These are phyloP conservation scores for Yamadazyma mexicana DNA, from an alignment of 1,139 yeast species.

Conservation along the genomic window DNA sequence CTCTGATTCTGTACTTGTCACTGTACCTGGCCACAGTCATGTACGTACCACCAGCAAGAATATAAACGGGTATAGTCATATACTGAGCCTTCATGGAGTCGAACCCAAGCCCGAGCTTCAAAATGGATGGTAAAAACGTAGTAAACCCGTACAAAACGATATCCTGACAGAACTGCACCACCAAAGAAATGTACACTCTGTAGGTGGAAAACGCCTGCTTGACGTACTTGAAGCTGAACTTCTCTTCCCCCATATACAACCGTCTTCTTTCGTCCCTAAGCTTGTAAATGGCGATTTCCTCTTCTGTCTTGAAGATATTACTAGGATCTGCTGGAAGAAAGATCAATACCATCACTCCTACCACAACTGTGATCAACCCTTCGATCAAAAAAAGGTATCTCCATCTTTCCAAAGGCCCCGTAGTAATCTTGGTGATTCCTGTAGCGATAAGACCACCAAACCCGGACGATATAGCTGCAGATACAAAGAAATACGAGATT, in stretches of 20 bases:
- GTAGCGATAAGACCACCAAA: constrained; percentile 43
- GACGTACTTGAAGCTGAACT: constrained; percentile 18
- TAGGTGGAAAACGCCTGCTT: constrained; percentile 34
- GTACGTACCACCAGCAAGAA: constrained; percentile 40
- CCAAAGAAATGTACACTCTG: constrained; percentile 37
- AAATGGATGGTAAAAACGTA: constrained; percentile 48
- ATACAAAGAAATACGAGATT: constrained; percentile 38
- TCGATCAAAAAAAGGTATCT: constrained; percentile 33
- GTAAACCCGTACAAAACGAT: constrained; percentile 47
- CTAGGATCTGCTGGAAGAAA: constrained; percentile 21
- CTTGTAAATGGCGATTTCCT: constrained; percentile 24
- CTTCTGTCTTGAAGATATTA: constrained; percentile 17
- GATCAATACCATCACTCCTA: constrained; percentile 27
- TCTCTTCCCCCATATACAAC: constrained; percentile 25
- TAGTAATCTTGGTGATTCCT: constrained; percentile 37
- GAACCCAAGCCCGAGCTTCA: constrained; percentile 43
- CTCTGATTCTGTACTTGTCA: constrained; percentile 27
- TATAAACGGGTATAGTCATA: constrained; percentile 19
- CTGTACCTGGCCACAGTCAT: constrained; percentile 37
- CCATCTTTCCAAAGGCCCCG: constrained; percentile 23
- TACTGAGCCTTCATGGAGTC: constrained; percentile 44
- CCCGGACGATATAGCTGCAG: constrained; percentile 41
- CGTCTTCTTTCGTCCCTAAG: constrained; percentile 24
- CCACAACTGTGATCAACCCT: constrained; percentile 28
- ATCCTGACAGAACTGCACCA: constrained; percentile 50